phyloP scores from a whole-genome alignment of 2,329 filamentous ascomycete species.

The Hymenoscyphus albidus region DNA sequence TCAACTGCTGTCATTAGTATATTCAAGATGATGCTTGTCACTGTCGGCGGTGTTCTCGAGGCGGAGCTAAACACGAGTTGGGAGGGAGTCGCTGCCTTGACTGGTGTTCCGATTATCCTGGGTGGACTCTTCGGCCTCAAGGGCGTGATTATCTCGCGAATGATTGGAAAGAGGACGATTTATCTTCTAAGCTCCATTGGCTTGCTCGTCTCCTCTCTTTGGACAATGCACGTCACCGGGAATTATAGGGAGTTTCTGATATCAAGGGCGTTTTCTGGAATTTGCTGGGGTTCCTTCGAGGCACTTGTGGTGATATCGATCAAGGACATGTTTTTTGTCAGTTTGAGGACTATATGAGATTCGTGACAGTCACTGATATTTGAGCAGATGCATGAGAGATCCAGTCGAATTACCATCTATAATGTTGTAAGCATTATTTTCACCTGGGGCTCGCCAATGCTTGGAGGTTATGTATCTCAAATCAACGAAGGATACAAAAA shows the following conservation, averaged over 20 bases:
- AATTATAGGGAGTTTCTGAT: constrained; percentile 47
- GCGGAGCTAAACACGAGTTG: constrained; percentile 44
- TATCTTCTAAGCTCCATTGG: constrained; percentile 46
- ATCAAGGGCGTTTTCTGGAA: constrained; percentile 50
- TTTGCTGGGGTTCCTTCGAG: constrained; percentile 59
- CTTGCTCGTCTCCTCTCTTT: constrained; percentile 47
- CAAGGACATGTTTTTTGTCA: constrained; percentile 55
- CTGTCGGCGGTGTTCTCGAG: constrained; percentile 45
- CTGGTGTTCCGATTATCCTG: constrained; percentile 50
- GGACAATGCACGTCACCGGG: constrained; percentile 44
- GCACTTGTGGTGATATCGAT: constrained; percentile 50
- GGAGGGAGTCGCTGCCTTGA: constrained; percentile 46
- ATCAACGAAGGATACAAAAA: constrained; percentile 41
- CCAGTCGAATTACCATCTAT: constrained; percentile 43
- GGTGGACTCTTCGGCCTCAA: constrained; percentile 45
- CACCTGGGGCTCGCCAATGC: constrained; percentile 51
- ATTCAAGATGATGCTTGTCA: constrained; percentile 53
- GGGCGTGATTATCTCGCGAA: constrained; percentile 42
- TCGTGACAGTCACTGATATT: constrained; percentile 25
- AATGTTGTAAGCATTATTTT: constrained; percentile 43
- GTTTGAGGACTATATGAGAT: constrained; percentile 22
- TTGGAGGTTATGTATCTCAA: constrained; percentile 48
- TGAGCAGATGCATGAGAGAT: constrained; percentile 51
- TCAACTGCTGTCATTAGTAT: constrained; percentile 45
- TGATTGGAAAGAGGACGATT: constrained; percentile 51